Base-by-base conservation (phyloP, 768 basidiomycete genomes). In the Cystobasidiopsis lactophilus region DNA sequence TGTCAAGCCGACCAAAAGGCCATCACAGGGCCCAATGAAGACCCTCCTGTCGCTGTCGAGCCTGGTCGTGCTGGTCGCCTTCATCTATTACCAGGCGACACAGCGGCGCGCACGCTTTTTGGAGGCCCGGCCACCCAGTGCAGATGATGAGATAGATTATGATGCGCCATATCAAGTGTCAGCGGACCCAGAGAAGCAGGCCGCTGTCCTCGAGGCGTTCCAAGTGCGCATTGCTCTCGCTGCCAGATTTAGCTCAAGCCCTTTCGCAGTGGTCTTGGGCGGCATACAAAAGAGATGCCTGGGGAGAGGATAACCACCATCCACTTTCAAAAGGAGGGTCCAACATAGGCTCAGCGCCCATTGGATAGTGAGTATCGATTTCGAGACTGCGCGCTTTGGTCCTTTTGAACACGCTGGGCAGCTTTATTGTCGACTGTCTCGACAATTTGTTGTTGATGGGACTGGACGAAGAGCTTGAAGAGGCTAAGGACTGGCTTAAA, bases 271-370 rank as follows among this genome's bases (percentile, higher is more conserved):
- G 85, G 66, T 82, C 84, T 23, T 89, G 85, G 84, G 64, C 61
- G 54, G 80, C 83, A 27, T 89, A 89, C 62, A 85, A 86, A 68
- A 69, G 76, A 43, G 78, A 93, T 64, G 88, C 88, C 1, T 86
- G 85, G 77, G 88, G 88, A 1, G 74, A 74, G 52, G 86, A 93
- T 68, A 84, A 91, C 65, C 93, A 85, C 61, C 85, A 91, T 61
- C 88, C 89, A 0, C 72, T 96, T 23, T 74, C 74, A 50, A 72
- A 72, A 46, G 68, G 67, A 26, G 89, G 89, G 3, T 74, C 75
- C 9, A 86, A 96, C 65, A 71, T 96, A 27, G 80, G 82, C 0
- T 59, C 67, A 1, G 57, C 59, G 3, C 78, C 77, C 35, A 79
- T 96, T 41, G 61, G 59, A 16, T 60, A 62, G 52, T 57, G 27